These are phyloP conservation scores for Curvularia verruculosa DNA, from an alignment of 2,329 filamentous ascomycete genomes.

Conservation along the genomic window DNA sequence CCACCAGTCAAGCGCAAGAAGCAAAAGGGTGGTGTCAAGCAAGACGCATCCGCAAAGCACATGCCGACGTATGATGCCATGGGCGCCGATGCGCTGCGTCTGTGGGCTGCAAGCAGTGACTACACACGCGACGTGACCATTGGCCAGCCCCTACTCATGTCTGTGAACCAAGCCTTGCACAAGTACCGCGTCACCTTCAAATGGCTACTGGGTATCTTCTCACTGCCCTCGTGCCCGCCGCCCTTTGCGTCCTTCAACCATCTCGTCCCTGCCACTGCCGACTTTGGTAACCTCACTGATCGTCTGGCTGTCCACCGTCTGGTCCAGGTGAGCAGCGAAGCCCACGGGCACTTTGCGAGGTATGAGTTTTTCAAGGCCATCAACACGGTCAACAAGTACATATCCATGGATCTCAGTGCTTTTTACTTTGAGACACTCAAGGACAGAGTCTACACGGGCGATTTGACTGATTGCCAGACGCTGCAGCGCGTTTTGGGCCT, in stretches of 20 bases:
- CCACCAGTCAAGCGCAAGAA: constrained; percentile 72
- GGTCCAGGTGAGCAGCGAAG: constrained; percentile 66
- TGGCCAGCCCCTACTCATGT: constrained; percentile 75
- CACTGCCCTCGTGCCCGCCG: constrained; percentile 50
- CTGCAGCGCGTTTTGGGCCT: constrained; percentile 63
- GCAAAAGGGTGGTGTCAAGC: constrained; percentile 47
- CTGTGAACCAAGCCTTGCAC: constrained; percentile 75
- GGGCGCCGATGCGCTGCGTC: constrained; percentile 82
- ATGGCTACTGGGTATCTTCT: constrained; percentile 77
- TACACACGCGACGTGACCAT: constrained; percentile 88
- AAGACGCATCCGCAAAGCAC: constrained; percentile 39
- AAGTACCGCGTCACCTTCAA: constrained; percentile 92
- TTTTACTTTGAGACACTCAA: constrained; percentile 95
- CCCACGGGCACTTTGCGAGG: constrained; percentile 68
- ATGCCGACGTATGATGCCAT: constrained; percentile 67
- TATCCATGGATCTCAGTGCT: constrained; percentile 81
- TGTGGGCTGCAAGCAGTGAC: constrained; percentile 92
- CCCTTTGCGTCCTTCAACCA: constrained; percentile 32
- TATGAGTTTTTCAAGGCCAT: constrained; percentile 85
- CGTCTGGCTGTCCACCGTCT: constrained; percentile 80
- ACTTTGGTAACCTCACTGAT: constrained; percentile 39
- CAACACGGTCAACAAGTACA: constrained; percentile 76
- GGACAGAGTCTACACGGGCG: constrained; percentile 86
- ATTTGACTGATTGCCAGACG: constrained; percentile 64
- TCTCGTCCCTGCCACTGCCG: constrained; percentile 15